Percentiles rank a stretch among this genome's conserved stretches.
Conservation (phyloP, 345 rosid genomes). For the Syzygium jambos region DNA sequence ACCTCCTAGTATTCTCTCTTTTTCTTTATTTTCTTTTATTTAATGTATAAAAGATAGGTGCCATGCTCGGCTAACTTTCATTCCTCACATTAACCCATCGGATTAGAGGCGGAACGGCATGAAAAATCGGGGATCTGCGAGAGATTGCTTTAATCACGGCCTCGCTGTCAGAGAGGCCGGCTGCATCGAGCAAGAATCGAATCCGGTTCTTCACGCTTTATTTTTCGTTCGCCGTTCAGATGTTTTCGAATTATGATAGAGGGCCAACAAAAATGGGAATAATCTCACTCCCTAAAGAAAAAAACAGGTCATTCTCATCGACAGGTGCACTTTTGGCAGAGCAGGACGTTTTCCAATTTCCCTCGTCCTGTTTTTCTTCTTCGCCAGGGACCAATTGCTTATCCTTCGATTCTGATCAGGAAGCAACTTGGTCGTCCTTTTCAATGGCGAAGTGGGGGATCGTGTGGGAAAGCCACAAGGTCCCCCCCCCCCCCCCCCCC, state of each 20-base stretch:
- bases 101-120: rapidly evolving
- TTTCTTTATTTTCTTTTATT: not conserved
- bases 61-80: not conserved
- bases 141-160: not conserved
- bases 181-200: no score
- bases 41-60: not conserved
- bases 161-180: not conserved
- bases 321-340: not conserved
- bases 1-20: not conserved
- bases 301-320: not conserved
- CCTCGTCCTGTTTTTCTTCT: not conserved
- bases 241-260: not conserved
- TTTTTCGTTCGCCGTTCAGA: not conserved
- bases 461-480: not conserved
- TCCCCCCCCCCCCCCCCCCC: no score
- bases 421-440: not conserved
- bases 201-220: not conserved
- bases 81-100: not conserved
- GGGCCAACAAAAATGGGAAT: not conserved
- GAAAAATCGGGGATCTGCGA: rapidly evolving
- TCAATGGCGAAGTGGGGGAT: not conserved
- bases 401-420: not conserved
- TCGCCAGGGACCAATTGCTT: not conserved
- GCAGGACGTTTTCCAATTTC: not conserved
- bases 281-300: not conserved